phyloP scores from a whole-genome alignment of 805 yeast genomes.

The Teunomyces aglyptinius region DNA sequence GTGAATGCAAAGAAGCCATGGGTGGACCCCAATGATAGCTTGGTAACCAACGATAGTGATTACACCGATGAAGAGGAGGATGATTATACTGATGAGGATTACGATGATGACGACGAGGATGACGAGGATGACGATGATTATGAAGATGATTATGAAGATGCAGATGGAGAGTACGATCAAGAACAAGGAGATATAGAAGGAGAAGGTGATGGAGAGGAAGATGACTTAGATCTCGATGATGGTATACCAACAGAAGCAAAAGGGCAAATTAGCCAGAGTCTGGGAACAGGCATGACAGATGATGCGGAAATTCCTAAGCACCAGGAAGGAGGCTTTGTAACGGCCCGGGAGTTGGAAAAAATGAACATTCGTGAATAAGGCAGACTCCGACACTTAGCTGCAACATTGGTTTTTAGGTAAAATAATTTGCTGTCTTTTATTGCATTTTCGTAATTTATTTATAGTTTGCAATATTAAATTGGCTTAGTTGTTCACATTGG shows the following conservation, averaged over 20 bases:
- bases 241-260: not conserved
- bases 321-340: not conserved
- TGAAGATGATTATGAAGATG: slow-evolving; percentile 30
- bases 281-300: too few species aligned
- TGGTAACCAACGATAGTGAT: slow-evolving; percentile 12
- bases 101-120: slow-evolving; percentile 10
- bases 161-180: slow-evolving; percentile 21
- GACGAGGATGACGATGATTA: slow-evolving; percentile 20
- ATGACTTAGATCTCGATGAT: slow-evolving; percentile 4
- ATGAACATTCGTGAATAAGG: not conserved
- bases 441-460: too few species aligned
- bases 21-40: slow-evolving; percentile 12
- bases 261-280: not conserved
- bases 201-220: slow-evolving; percentile 10
- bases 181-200: slow-evolving; percentile 12
- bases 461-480: too few species aligned
- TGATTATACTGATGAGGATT: slow-evolving; percentile 16
- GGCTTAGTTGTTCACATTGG: too few species aligned
- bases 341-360: not conserved
- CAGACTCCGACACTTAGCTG: too few species aligned
- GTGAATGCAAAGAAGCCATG: slow-evolving; percentile 14
- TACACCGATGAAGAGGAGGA: slow-evolving; percentile 24
- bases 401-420: too few species aligned
- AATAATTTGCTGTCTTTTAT: too few species aligned
- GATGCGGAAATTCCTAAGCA: not conserved